These are phyloP conservation scores for Thraustochytrium sp. DNA, from an alignment of 352 stramenopile species.

Conservation along the genomic window DNA sequence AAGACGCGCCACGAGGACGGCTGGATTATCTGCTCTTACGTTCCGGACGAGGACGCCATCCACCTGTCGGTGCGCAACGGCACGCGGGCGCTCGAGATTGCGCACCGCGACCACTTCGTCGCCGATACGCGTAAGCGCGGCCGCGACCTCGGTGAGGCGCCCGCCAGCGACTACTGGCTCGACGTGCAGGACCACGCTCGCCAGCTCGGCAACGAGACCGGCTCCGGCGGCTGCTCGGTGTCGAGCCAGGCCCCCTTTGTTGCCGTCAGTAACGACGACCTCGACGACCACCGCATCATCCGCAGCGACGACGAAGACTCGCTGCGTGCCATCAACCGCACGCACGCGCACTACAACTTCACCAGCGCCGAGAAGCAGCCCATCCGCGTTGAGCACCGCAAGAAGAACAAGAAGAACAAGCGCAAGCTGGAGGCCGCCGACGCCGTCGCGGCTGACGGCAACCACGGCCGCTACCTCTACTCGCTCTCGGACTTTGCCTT, in stretches of 20 bases:
- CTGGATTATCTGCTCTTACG: slow-evolving; percentile 1
- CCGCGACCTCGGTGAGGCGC: neutral
- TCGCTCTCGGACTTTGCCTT: neutral
- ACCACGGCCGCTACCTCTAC: too few relatives aligned
- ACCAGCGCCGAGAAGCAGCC: neutral
- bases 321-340: neutral
- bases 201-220: too few relatives aligned
- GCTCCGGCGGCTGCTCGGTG: too few relatives aligned
- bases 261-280: neutral
- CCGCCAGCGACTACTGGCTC: neutral
- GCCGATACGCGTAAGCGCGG: neutral
- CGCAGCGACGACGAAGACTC: neutral
- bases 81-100: neutral
- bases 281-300: neutral
- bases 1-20: neutral
- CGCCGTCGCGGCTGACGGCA: too few relatives aligned
- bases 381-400: neutral
- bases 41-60: neutral
- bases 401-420: neutral
- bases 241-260: too few relatives aligned
- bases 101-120: neutral
- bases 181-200: too few relatives aligned
- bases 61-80: neutral
- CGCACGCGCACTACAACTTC: neutral
- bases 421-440: neutral